Conservation (phyloP, 169 alveolate genomes). For the Sarcocystis neurona region DNA sequence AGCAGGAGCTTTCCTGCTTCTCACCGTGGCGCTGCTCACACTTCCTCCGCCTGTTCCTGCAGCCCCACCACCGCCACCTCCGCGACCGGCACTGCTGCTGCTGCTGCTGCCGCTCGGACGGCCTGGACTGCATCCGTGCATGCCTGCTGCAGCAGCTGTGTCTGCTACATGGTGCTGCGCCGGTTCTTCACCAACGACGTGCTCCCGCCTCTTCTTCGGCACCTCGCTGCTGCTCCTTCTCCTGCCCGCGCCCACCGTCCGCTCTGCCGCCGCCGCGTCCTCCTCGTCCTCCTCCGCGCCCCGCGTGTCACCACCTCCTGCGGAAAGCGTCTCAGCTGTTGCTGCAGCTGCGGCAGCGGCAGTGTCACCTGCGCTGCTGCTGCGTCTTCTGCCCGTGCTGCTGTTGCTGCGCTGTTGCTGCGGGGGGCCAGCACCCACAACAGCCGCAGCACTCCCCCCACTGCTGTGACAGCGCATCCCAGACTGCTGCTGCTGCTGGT, state of each 20-base stretch:
- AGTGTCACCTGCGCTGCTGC: not conserved
- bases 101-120: constrained; percentile 53
- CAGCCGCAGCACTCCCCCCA: not conserved
- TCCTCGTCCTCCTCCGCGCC: not conserved
- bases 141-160: not conserved
- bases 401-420: not conserved
- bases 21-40: not conserved
- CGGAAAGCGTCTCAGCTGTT: not conserved
- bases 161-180: not conserved
- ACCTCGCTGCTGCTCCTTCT: not conserved
- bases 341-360: no score
- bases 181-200: not conserved
- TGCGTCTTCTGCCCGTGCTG: not conserved
- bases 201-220: not conserved
- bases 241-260: not conserved
- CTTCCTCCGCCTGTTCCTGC: constrained; percentile 3
- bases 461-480: no score
- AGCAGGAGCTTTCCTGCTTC: not conserved
- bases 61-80: not conserved
- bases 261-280: not conserved
- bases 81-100: constrained; percentile 28
- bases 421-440: not conserved
- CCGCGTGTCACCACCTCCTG: not conserved
- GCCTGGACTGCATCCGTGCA: no score
- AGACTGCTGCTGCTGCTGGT: no score